phyloP scores from a whole-genome alignment of 2,329 filamentous ascomycete genomes.

The Ilyonectria destructans region DNA sequence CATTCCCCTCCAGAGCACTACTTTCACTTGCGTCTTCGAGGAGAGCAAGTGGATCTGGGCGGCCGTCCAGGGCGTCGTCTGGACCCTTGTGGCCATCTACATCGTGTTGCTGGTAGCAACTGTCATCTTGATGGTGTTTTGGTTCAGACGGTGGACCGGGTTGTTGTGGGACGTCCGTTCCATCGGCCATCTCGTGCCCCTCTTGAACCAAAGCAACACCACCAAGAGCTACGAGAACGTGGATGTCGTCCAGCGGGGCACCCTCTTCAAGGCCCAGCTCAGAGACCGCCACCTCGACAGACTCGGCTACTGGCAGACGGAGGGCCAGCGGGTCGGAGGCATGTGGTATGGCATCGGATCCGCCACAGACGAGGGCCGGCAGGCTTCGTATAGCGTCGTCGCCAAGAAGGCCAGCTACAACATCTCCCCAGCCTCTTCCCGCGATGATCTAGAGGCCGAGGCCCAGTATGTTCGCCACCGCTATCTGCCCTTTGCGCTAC shows the following conservation, averaged over 20 bases:
- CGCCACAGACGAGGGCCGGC: constrained; percentile 53
- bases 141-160: constrained; percentile 78
- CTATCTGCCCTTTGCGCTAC: constrained; percentile 85
- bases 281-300: constrained; percentile 75
- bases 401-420: constrained; percentile 52
- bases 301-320: constrained; percentile 89
- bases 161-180: constrained; percentile 89
- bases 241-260: constrained; percentile 65
- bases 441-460: constrained; percentile 49
- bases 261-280: constrained; percentile 69
- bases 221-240: constrained; percentile 81
- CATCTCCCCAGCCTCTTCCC: constrained; percentile 51
- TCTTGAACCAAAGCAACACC: constrained; percentile 87
- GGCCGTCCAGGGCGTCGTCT: constrained; percentile 82
- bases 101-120: constrained; percentile 74
- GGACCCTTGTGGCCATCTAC: constrained; percentile 84
- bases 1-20: constrained; percentile 84
- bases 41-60: constrained; percentile 83
- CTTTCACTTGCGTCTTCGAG: constrained; percentile 77
- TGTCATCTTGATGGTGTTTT: constrained; percentile 71
- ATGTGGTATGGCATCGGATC: constrained; percentile 86
- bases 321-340: constrained; percentile 73
- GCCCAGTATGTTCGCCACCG: constrained; percentile 62
- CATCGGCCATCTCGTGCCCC: constrained; percentile 84
- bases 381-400: constrained; percentile 45